phyloP scores from a whole-genome alignment of 1,284 basidiomycete species.

The Fomitiporia mediterranea region DNA sequence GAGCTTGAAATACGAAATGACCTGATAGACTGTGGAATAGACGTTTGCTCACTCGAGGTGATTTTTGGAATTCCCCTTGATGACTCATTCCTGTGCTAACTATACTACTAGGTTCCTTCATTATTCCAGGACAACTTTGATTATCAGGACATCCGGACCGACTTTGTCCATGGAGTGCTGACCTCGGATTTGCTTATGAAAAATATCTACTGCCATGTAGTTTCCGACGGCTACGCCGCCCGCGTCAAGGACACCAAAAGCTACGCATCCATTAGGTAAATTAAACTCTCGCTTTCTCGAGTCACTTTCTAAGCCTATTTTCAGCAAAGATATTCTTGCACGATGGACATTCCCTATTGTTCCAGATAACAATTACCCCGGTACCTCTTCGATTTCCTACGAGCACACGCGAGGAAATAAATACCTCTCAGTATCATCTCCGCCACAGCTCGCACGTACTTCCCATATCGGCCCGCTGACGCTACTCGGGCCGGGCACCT shows the following conservation, averaged over 20 bases:
- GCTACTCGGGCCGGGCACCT: conserved; percentile 71
- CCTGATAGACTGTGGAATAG: conserved; percentile 84
- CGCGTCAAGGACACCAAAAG: conserved; percentile 86
- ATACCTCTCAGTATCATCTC: conserved; percentile 56
- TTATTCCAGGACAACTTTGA: conserved; percentile 99
- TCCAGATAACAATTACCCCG: conserved; percentile 89
- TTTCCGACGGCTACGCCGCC: conserved; percentile 83
- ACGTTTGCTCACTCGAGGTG: conserved; percentile 90
- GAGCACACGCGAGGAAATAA: conserved; percentile 82
- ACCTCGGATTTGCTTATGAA: conserved; percentile 95
- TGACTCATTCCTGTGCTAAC: too few relatives aligned
- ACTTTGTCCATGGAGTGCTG: conserved; percentile 96
- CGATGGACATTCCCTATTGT: conserved; percentile 94
- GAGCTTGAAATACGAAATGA: conserved; percentile 85
- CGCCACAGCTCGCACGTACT: conserved; percentile 35
- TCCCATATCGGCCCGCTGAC: conserved; percentile 82
- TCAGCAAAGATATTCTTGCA: conserved; percentile 85
- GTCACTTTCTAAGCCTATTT: neutral
- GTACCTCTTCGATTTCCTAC: conserved; percentile 60
- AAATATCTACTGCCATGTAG: conserved; percentile 87
- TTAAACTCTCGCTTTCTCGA: conserved; percentile 1
- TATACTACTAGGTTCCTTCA: conserved; percentile 75
- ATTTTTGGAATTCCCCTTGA: too few relatives aligned
- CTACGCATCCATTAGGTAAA: conserved; percentile 81
- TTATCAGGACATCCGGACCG: conserved; percentile 85